Evolutionary conservation across 192 early-diverging fungal genomes (phyloP), one percentile per base, ranked within the genome.

Genomic region (Podila epigama): DNA sequence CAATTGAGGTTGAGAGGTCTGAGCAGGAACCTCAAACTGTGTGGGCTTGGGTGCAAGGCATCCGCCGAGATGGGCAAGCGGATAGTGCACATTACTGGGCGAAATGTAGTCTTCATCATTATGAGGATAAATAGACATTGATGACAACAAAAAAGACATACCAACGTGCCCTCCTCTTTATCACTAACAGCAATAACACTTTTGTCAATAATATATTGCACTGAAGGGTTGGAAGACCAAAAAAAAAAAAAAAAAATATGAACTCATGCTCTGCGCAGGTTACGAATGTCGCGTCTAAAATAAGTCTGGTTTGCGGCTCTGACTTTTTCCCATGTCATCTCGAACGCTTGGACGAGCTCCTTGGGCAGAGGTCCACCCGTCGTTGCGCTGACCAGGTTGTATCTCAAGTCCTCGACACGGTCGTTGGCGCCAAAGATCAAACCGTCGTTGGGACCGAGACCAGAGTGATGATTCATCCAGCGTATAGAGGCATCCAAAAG

Each of bases 391-490:
- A 54, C 5, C 29, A 54, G 16, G 11, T 54, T 54, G 9, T 54
- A 5, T 2, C 52, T 18, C 25, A 54, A 18, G 52, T 54, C 52
- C 16, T 54, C 27, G 22, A 25, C 25, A 25, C 11, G 28, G 29
- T 54, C 52, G 5, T 54, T 54, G 52, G 59, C 60, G 2, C 68
- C 68, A 56, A 70, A 63, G 34, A 70, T 70, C 39, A 70, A 20
- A 9, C 60, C 68, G 41, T 70, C 68, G 15, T 61, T 50, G 28
- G 51, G 52, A 28, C 53, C 60, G 1, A 70, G 53, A 1, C 60
- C 60, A 48, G 68, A 61, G 37, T 70, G 68, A n/a, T 70, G 68
- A 25, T 63, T 70, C 60, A 70, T 50, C 68, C 68, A 70, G 20
- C 68, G 68, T 20, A 70, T 62, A 1, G 68, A 70, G 18, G 68